Evolutionary conservation across 306 rosid genomes (phyloP), one percentile per base, ranked within the genome.

Genomic region (Chamaecrista fasciculata): DNA sequence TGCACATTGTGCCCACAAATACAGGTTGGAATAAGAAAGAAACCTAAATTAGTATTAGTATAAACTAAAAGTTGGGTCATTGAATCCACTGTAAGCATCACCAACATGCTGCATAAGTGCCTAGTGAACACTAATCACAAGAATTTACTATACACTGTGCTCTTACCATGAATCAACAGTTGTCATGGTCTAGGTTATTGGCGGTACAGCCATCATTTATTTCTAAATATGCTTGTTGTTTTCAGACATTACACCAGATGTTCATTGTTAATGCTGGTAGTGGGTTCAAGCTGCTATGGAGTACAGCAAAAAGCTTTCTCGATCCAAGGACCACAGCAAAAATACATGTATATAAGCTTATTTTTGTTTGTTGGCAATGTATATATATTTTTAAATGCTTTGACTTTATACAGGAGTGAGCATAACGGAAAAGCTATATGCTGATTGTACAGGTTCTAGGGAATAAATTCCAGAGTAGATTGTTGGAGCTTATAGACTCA

Each of bases 211-310:
- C 50, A 36, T 53, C 19, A 5, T 66, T 80, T 8, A 16, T 63
- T 82, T 76, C 79, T 85, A 73, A 83, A 72, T 60, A 47, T 65
- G 66, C 67, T 76, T 71, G n/a, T 31, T 67, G 31, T 80, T 75
- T 64, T 49, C 96, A 94, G 99, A 91, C 99, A 59, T 85, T 94
- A 55, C 87, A 88, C 74, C 99, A 91, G 81, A 94, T 94, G 99
- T 94, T 75, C 80, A 87, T 94, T 76, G 96, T 94, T 48, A 94
- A 94, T 84, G 99, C 99, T 58, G 95, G 96, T 56, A 85, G 76
- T 43, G 99, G 97, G 58, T 94, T 94, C 85, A 94, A 84, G 82
- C 76, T 90, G 42, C 72, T 94, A 55, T 94, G 99, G 97, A 86
- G 69, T 59, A 87, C 99, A 26, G 94, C 86, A 73, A 90, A 81